Conservation (phyloP, 768 basidiomycete genomes). For the Boletus vermiculosoides region DNA sequence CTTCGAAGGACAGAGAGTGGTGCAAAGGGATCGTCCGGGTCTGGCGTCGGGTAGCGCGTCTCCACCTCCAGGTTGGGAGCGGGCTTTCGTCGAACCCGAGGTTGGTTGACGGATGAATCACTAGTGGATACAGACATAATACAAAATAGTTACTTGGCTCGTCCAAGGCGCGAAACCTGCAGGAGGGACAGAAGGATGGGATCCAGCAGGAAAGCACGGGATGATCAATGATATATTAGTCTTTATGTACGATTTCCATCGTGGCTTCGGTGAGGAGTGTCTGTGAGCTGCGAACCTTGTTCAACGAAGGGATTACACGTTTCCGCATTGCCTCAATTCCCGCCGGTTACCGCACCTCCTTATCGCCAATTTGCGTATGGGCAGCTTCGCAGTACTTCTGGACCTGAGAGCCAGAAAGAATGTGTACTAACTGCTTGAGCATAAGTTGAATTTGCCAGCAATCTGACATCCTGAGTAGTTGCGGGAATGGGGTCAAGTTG, state of each 20-base stretch:
- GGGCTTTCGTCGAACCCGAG: constrained; percentile 49
- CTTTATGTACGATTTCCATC: constrained; percentile 35
- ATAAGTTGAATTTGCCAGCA: neutral
- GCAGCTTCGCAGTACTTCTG: constrained; percentile 22
- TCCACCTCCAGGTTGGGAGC: constrained; percentile 51
- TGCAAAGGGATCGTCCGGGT: constrained; percentile 69
- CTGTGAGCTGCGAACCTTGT: constrained; percentile 20
- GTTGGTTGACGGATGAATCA: constrained; percentile 25
- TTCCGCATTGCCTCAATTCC: constrained; percentile 33
- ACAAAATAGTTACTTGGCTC: constrained; percentile 22
- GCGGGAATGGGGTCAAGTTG: neutral
- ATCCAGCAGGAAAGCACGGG: constrained; percentile 19
- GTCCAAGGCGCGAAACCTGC: constrained; percentile 14
- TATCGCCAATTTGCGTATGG: constrained; percentile 22
- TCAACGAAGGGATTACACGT: constrained; percentile 18
- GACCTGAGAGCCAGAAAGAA: constrained; percentile 8
- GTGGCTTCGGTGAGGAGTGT: constrained; percentile 36
- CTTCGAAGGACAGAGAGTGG: constrained; percentile 64
- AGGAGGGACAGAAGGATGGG: constrained; percentile 9
- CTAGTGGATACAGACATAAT: constrained; percentile 32
- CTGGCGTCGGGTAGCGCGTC: constrained; percentile 61
- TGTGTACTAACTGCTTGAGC: neutral
- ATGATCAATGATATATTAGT: constrained; percentile 8
- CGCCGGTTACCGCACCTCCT: constrained; percentile 30
- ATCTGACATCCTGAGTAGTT: neutral